These are phyloP conservation scores for Thecaphora thlaspeos DNA, from an alignment of 1,284 basidiomycete species.

Conservation along the genomic window DNA sequence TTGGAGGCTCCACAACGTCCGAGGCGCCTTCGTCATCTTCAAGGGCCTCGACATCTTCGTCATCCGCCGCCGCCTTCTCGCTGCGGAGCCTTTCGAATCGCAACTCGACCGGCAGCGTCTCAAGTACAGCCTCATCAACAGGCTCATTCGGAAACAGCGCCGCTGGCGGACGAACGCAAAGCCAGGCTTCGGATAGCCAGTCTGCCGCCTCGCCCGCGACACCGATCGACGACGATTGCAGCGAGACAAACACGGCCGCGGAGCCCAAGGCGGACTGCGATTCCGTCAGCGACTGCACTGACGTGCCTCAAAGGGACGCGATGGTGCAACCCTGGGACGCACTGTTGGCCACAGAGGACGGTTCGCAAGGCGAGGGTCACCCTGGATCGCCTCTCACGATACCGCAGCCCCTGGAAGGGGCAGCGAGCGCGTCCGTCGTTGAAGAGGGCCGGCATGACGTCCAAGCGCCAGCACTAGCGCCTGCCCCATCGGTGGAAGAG, in stretches of 20 bases:
- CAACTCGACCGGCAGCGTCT: constrained; percentile 35
- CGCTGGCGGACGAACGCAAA: background rate
- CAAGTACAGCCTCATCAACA: constrained; percentile 28
- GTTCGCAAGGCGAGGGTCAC: too few species aligned
- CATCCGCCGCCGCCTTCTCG: constrained; percentile 40
- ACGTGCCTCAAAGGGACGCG: too few species aligned
- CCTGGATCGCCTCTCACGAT: too few species aligned
- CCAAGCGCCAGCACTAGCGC: too few species aligned
- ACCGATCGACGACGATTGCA: background rate
- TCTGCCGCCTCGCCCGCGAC: background rate
- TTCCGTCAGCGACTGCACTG: background rate
- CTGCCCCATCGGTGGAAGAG: too few species aligned
- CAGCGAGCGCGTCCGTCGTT: too few species aligned
- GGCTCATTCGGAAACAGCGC: constrained; percentile 3
- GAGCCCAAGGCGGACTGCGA: background rate
- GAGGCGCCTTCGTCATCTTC: constrained; percentile 17
- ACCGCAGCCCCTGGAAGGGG: too few species aligned
- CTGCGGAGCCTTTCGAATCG: constrained; percentile 42
- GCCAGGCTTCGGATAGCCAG: background rate
- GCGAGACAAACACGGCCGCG: background rate
- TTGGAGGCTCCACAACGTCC: background rate
- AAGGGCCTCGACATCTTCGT: constrained; percentile 30
- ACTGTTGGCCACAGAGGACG: too few species aligned
- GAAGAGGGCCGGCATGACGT: too few species aligned
- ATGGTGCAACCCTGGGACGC: too few species aligned